phyloP scores from a whole-genome alignment of 768 basidiomycete genomes.

The Mycena vulgaris region DNA sequence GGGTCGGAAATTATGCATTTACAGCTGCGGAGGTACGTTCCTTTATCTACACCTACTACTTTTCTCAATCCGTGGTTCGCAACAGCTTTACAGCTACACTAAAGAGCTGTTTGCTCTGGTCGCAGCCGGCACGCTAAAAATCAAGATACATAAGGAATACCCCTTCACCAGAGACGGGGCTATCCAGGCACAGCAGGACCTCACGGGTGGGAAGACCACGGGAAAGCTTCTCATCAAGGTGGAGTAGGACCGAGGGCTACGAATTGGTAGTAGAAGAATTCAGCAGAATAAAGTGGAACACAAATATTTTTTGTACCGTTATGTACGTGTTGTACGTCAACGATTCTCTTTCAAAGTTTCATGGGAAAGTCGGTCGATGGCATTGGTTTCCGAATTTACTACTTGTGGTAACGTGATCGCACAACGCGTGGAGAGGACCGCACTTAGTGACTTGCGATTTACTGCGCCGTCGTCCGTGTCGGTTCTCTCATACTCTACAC shows the following conservation, averaged over 20 bases:
- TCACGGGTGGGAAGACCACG: slow-evolving; percentile 81
- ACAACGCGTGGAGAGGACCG: too few relatives aligned
- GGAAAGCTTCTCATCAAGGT: slow-evolving; percentile 87
- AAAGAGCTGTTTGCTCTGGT: slow-evolving; percentile 76
- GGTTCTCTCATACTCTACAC: slow-evolving; percentile 6
- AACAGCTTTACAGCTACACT: slow-evolving; percentile 70
- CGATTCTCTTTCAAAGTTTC: too few relatives aligned
- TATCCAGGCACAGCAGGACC: slow-evolving; percentile 81
- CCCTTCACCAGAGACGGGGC: slow-evolving; percentile 88
- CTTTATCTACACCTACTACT: background rate
- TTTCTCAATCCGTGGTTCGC: too few relatives aligned
- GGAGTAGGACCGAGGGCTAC: background rate
- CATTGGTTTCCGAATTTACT: too few relatives aligned
- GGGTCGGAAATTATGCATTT: slow-evolving; percentile 78
- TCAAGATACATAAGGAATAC: slow-evolving; percentile 80
- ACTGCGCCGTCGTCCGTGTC: slow-evolving; percentile 16
- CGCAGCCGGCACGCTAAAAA: slow-evolving; percentile 70
- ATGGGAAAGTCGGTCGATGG: too few relatives aligned
- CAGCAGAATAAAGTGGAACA: too few relatives aligned
- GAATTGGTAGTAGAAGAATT: background rate
- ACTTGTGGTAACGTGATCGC: too few relatives aligned
- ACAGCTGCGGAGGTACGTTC: slow-evolving; percentile 74
- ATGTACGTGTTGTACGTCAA: too few relatives aligned
- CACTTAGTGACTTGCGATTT: slow-evolving; percentile 1
- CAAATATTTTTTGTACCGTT: too few relatives aligned